Conservation (phyloP, 1,284 basidiomycete genomes). For the Rhodotorula sp. region DNA sequence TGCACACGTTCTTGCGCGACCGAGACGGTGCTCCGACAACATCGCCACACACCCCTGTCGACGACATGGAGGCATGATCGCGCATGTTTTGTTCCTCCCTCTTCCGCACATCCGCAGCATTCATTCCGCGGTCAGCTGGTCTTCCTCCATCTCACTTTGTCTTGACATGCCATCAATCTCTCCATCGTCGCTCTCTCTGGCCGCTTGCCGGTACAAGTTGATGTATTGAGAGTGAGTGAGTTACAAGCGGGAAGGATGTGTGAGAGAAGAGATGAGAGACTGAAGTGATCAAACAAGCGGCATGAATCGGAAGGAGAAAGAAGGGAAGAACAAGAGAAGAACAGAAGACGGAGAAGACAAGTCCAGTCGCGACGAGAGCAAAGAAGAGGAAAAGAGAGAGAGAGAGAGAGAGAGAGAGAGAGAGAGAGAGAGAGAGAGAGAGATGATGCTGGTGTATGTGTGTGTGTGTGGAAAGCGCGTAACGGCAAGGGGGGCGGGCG, state of each 20-base stretch:
- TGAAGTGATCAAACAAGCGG: no score
- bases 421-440: neutral
- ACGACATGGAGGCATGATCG: neutral
- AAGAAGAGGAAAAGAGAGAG: neutral
- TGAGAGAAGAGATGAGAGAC: no score
- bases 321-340: no score
- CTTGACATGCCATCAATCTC: neutral
- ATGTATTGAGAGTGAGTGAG: neutral
- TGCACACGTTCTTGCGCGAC: slow-evolving; percentile 26
- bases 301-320: no score
- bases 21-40: neutral
- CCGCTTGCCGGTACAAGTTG: neutral
- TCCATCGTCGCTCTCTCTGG: neutral
- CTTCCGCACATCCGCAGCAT: neutral
- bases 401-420: neutral
- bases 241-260: neutral
- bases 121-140: neutral
- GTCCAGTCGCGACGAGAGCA: no score
- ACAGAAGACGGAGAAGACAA: no score
- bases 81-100: no score
- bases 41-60: neutral
- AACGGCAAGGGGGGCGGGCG: no score
- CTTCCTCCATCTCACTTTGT: neutral
- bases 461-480: no score
- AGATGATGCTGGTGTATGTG: neutral